A percentile compares a stretch with the other conserved stretches of the same genome.
phyloP scores from a whole-genome alignment of 192 early-diverging fungal genomes.

The Cladochytrium replicatum region DNA sequence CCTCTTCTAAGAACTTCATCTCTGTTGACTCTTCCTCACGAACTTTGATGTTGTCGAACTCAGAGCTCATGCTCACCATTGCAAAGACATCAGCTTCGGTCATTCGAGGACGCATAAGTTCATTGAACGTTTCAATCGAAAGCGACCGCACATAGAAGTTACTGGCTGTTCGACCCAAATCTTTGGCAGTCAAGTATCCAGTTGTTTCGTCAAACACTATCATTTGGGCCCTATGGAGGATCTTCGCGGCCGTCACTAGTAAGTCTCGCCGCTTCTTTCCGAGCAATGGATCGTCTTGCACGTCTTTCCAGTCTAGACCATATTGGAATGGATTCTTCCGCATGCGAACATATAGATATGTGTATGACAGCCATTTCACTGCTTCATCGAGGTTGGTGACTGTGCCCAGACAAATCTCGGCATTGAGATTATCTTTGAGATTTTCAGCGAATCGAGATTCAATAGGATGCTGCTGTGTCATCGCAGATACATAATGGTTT shows the following conservation, averaged over 20 bases:
- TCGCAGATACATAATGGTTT: conserved; percentile 81
- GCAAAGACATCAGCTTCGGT: conserved; percentile 87
- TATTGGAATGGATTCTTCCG: conserved; percentile 89
- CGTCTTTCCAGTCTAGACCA: conserved; percentile 70
- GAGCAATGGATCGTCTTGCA: conserved; percentile 68
- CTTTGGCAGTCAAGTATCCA: conserved; percentile 78
- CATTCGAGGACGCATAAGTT: conserved; percentile 75
- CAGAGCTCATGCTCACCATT: conserved; percentile 79
- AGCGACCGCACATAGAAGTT: conserved; percentile 84
- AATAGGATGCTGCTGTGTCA: conserved; percentile 95
- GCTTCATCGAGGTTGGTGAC: conserved; percentile 94
- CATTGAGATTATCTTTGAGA: conserved; percentile 92
- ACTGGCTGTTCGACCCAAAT: conserved; percentile 86
- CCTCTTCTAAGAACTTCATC: conserved; percentile 57
- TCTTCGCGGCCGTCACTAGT: conserved; percentile 61
- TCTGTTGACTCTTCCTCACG: conserved; percentile 82
- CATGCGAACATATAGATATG: conserved; percentile 95
- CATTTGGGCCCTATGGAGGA: conserved; percentile 81
- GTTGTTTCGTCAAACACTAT: conserved; percentile 77
- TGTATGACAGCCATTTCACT: conserved; percentile 94
- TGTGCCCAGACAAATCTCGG: conserved; percentile 91
- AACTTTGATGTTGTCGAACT: conserved; percentile 91
- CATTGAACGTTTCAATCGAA: conserved; percentile 83
- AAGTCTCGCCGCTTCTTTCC: conserved; percentile 73
- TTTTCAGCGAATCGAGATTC: conserved; percentile 82